Percentiles rank a stretch among this genome's conserved stretches.
Conservation (phyloP, 2,329 filamentous ascomycete species). For the Claviceps humidiphila region DNA sequence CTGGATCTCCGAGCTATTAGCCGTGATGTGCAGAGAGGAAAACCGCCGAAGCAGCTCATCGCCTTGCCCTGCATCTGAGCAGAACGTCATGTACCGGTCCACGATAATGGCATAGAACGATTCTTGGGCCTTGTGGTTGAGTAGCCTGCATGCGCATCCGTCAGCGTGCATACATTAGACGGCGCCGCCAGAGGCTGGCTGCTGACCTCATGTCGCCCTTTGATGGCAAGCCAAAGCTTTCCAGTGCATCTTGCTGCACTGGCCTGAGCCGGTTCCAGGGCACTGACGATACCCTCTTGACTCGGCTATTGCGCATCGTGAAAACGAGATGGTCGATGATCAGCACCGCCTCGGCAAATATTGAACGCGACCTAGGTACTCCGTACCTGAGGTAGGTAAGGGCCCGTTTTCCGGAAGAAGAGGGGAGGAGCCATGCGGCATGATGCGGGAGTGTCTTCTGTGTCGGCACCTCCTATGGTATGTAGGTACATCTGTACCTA, state of each 20-base stretch:
- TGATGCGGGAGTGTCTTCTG: too few relatives aligned
- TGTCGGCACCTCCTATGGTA: too few relatives aligned
- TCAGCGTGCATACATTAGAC: not conserved
- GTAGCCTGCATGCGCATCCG: conserved; percentile 34
- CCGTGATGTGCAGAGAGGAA: conserved; percentile 38
- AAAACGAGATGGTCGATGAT: not conserved
- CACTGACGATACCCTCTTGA: conserved; percentile 28
- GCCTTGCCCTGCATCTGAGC: conserved; percentile 57
- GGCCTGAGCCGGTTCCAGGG: conserved; percentile 63
- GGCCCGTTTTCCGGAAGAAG: not conserved
- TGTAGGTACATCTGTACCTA: too few relatives aligned
- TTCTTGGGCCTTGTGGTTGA: conserved; percentile 68
- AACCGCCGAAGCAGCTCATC: conserved; percentile 66
- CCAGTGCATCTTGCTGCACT: conserved; percentile 61
- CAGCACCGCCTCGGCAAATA: not conserved
- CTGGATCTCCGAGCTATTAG: not conserved
- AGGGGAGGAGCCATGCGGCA: not conserved
- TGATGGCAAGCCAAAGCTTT: conserved; percentile 72
- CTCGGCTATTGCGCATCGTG: conserved; percentile 12
- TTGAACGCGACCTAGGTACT: not conserved
- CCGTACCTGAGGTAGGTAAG: not conserved
- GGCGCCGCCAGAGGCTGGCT: not conserved
- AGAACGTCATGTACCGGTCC: conserved; percentile 81
- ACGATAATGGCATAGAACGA: conserved; percentile 78
- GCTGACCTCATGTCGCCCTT: conserved; percentile 76